Conservation (phyloP, 208 protist species). For the Trypanosomatidae sp. region DNA sequence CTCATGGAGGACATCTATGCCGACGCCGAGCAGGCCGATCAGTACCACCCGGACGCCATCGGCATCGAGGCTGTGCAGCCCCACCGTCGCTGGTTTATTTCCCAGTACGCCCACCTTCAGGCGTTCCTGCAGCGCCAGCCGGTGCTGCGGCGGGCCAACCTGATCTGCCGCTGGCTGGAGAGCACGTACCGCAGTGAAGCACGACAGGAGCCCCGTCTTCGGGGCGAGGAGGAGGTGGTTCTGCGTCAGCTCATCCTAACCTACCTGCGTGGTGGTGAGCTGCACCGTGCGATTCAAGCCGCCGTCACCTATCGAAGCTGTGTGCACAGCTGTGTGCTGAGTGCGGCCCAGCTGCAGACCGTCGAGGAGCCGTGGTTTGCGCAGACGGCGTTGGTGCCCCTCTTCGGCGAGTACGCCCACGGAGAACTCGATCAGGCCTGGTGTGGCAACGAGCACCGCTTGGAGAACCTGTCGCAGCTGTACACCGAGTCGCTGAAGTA, state of each 20-base stretch:
- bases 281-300: conserved; percentile 60
- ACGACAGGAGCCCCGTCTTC: conserved; percentile 30
- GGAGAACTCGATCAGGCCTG: conserved; percentile 55
- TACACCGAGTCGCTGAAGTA: conserved; percentile 53
- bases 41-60: conserved; percentile 67
- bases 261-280: conserved; percentile 69
- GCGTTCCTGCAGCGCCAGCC: conserved; percentile 59
- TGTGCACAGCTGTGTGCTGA: conserved; percentile 75
- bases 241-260: conserved; percentile 74
- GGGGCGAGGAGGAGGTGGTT: conserved; percentile 56
- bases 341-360: conserved; percentile 76
- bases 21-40: conserved; percentile 46
- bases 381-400: conserved; percentile 53
- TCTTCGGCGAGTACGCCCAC: conserved; percentile 86
- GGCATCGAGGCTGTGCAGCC: conserved; percentile 55
- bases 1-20: conserved; percentile 53
- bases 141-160: conserved; percentile 56
- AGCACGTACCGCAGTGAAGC: conserved; percentile 46
- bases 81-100: conserved; percentile 79
- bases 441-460: conserved; percentile 70
- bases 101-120: conserved; percentile 76
- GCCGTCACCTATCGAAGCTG: conserved; percentile 50
- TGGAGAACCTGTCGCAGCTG: conserved; percentile 74
- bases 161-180: conserved; percentile 81
- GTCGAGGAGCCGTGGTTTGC: conserved; percentile 71